Base-by-base conservation (phyloP, 2,329 filamentous ascomycete genomes). In the Epichloe uncinata region DNA sequence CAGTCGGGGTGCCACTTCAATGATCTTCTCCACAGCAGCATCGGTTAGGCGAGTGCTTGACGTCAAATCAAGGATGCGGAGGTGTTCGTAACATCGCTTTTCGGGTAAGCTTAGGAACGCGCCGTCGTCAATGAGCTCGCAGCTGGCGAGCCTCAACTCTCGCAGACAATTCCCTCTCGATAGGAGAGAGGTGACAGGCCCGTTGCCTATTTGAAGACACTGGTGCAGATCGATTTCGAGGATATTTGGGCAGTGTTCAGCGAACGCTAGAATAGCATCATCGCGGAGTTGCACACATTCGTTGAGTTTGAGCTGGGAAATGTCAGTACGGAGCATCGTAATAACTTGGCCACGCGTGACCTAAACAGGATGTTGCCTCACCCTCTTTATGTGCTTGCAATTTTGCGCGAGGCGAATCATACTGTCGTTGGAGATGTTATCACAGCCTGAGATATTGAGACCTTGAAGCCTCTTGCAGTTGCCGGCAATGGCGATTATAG, bases 201-300 rank as follows among this genome's bases (percentile, higher is more conserved):
- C 78, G 62, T 94, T 93, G 54, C 86, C 86, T 56, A 98, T 81
- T 43, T 82, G 76, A 49, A 73, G 76, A 70, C 93, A 95, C 58
- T 88, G 85, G 58, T 95, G 87, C 13, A 98, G 78, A 63, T 98
- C 93, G 54, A 98, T 95, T 66, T 98, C 93, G 54, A 98, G 82
- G 34, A 98, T 89, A 57, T 95, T 91, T 12, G 83, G 87, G 64
- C 91, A 96, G 66, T 94, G 80, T 43, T 82, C 74, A 5, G 93
- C 91, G 63, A 98, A 94, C 3, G 89, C 86, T 52, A 87, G 73
- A 55, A 97, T 83, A 6, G 89, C 84, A 45, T 77, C 74, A 63
- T 97, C 88, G 38, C 85, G 88, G 35, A 96, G 72, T 66, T 95
- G 85, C n/a, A 70, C 67, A 63, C 93, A 95, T 51, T 90, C 86